A percentile compares a stretch with the other conserved stretches of the same genome.
phyloP scores from a whole-genome alignment of 805 yeast species.

The Kuraishia borneana region DNA sequence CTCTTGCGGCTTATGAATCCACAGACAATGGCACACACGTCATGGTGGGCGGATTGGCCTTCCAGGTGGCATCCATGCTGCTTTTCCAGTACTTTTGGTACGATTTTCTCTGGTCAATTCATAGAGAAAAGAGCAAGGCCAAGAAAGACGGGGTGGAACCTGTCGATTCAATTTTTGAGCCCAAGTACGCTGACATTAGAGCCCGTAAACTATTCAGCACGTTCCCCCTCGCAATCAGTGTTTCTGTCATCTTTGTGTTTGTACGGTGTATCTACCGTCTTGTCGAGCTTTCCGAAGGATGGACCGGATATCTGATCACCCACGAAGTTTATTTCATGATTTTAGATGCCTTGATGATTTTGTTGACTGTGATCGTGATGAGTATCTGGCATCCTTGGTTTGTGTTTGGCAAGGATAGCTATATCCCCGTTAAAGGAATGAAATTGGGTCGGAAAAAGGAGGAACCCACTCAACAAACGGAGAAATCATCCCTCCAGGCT shows the following conservation, averaged over 20 bases:
- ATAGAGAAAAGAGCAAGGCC: constrained; percentile 15
- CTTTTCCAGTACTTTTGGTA: constrained; percentile 41
- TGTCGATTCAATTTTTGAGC: constrained; percentile 18
- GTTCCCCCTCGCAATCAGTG: constrained; percentile 33
- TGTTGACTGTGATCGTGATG: constrained; percentile 32
- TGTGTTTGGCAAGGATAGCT: constrained; percentile 24
- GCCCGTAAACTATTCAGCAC: constrained; percentile 21
- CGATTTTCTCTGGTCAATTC: constrained; percentile 32
- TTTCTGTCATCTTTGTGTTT: constrained; percentile 42
- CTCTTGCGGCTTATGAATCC: constrained; percentile 19
- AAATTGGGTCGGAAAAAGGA: constrained; percentile 2
- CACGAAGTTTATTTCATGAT: constrained; percentile 49
- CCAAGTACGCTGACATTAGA: constrained; percentile 24
- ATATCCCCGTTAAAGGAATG: constrained; percentile 4
- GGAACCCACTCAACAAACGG: too few relatives aligned
- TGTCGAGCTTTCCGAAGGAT: constrained; percentile 62
- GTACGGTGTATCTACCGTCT: constrained; percentile 66
- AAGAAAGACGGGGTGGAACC: constrained; percentile 10
- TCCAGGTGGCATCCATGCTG: constrained; percentile 65
- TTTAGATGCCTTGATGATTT: constrained; percentile 54
- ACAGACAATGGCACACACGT: constrained; percentile 43
- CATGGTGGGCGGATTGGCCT: constrained; percentile 70
- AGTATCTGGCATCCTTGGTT: constrained; percentile 56
- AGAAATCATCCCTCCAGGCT: too few relatives aligned
- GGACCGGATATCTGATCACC: constrained; percentile 53